A percentile compares a stretch with the other conserved stretches of the same genome.
Conservation (phyloP, 2,329 filamentous ascomycete genomes). For the Diaporthe velutina region DNA sequence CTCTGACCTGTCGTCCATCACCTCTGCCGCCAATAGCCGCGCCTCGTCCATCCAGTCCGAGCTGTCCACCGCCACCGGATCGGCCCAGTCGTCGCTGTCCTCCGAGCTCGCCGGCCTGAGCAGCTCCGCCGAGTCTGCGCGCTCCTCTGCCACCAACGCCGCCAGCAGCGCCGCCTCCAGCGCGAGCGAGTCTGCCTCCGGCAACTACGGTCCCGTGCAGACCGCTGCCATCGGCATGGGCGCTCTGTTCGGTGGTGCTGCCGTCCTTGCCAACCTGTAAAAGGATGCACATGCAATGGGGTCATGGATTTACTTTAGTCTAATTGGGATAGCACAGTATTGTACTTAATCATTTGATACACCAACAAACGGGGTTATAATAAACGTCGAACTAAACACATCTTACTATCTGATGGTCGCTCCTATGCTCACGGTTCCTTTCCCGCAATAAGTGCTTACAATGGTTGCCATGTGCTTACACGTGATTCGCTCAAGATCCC, state of each 20-base stretch:
- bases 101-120: constrained; percentile 34
- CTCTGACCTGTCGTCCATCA: constrained; percentile 45
- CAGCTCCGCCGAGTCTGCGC: constrained; percentile 36
- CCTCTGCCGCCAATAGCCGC: constrained; percentile 36
- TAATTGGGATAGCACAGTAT: constrained; percentile 3
- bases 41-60: constrained; percentile 45
- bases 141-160: constrained; percentile 36
- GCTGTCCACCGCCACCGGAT: constrained; percentile 47
- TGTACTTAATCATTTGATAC: constrained; percentile 16
- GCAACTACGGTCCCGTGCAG: constrained; percentile 49
- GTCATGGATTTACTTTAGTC: background rate
- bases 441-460: background rate
- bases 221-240: constrained; percentile 60
- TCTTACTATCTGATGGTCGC: background rate
- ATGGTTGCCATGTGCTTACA: background rate
- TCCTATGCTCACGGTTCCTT: background rate
- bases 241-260: constrained; percentile 61
- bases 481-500: background rate
- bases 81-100: constrained; percentile 29
- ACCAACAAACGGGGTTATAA: background rate
- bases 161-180: constrained; percentile 39
- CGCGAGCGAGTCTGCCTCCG: constrained; percentile 34
- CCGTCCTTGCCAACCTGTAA: constrained; percentile 60
- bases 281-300: background rate
- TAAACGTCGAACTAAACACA: background rate